Conservation (phyloP, 2,329 filamentous ascomycete genomes). For the Claviceps fusiformis region DNA sequence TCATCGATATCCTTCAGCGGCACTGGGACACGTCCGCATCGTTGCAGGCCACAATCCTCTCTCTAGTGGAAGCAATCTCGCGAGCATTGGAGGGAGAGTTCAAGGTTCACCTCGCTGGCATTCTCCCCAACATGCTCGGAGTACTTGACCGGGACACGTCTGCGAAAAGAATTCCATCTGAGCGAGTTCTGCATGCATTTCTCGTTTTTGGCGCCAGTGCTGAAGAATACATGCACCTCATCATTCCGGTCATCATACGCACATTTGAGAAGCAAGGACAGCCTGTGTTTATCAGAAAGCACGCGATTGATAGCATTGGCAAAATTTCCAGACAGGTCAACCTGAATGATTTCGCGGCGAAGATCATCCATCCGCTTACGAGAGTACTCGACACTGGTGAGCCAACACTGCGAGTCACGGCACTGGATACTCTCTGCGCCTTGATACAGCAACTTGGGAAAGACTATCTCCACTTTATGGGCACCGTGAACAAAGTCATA, state of each 20-base stretch:
- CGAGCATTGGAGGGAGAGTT: conserved; percentile 93
- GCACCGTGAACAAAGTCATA: conserved; percentile 81
- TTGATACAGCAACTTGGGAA: conserved; percentile 92
- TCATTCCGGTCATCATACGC: conserved; percentile 87
- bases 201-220: conserved; percentile 89
- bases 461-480: conserved; percentile 89
- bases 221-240: conserved; percentile 98
- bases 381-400: conserved; percentile 67
- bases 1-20: conserved; percentile 74
- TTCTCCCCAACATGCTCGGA: conserved; percentile 87
- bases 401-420: conserved; percentile 59
- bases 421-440: conserved; percentile 86
- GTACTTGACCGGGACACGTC: conserved; percentile 79
- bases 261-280: conserved; percentile 86
- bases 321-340: conserved; percentile 94
- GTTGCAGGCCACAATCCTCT: conserved; percentile 81
- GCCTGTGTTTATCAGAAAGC: conserved; percentile 65
- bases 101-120: conserved; percentile 81
- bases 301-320: conserved; percentile 86
- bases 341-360: conserved; percentile 88
- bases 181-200: conserved; percentile 87
- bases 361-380: conserved; percentile 88
- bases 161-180: conserved; percentile 64
- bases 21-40: conserved; percentile 76
- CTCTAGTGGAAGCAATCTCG: conserved; percentile 85